Conservation (phyloP, 2,329 filamentous ascomycete genomes). For the Fusarium sp. region DNA sequence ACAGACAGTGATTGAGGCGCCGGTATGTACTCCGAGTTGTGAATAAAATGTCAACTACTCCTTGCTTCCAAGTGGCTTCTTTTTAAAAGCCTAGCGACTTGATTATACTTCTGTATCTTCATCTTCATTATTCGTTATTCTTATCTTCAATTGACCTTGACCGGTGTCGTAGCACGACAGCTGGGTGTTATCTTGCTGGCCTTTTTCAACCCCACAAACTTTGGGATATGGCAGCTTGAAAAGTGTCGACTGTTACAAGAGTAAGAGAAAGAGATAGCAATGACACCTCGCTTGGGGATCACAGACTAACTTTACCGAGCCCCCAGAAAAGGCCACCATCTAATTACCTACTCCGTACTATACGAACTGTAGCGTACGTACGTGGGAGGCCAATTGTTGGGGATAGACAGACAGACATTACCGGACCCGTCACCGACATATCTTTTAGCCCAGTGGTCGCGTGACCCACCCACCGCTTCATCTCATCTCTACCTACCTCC, state of each 20-base stretch:
- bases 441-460: slow-evolving; percentile 35
- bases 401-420: slow-evolving; percentile 13
- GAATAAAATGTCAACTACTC: slow-evolving; percentile 13
- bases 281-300: not conserved
- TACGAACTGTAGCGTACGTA: slow-evolving; percentile 16
- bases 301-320: not conserved
- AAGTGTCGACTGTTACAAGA: not conserved
- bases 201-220: slow-evolving; percentile 27
- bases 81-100: not conserved
- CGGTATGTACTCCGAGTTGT: not conserved
- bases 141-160: not conserved
- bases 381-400: slow-evolving; percentile 27
- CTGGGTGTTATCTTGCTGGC: not conserved
- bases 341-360: slow-evolving; percentile 16
- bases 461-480: slow-evolving; percentile 40
- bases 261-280: not conserved
- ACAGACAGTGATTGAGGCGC: slow-evolving; percentile 19
- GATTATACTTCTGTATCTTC: not conserved
- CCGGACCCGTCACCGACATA: slow-evolving; percentile 38
- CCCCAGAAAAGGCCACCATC: slow-evolving; percentile 14
- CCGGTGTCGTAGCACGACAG: not conserved
- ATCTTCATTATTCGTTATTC: not conserved
- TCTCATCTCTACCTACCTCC: not conserved
- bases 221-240: slow-evolving; percentile 19
- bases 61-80: slow-evolving; percentile 4